Evolutionary conservation across 495 filamentous ascomycete species (phyloP), one percentile per base, ranked within the genome.

Genomic region (Schizothecium vesticola): DNA sequence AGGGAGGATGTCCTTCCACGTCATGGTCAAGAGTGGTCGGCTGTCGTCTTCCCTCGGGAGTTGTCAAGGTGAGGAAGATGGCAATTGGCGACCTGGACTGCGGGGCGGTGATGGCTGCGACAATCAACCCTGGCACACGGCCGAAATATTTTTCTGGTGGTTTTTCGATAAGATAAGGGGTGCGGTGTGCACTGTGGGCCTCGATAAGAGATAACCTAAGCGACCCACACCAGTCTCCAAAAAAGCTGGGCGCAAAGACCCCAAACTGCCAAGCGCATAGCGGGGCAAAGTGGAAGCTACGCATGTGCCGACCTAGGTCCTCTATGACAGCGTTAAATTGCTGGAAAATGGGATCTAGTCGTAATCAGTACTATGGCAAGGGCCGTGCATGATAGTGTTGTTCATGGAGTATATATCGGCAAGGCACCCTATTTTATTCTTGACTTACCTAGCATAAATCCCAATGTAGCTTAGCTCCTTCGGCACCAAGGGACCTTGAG

Each of bases 1-100:
- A 67, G 96, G 94, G 61, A 90, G 86, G 75, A 96, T 96, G 66
- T 84, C 82, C 75, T 86, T 86, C 84, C 84, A 86, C 65, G 84
- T 84, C 76, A 81, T 83, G 74, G 70, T 75, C 69, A 70, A 70
- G 67, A 69, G 68, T 59, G 64, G 63, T 43, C 24, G 63, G 60
- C 59, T 56, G 70, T 59, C 68, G 70, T 26, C 59, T 36, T 61
- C 59, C 57, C 57, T n/a, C 33, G 63, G 61, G 31, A 23, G 67
- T 69, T 64, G 24, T 62, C 28, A 67, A 55, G 55, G 65, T 65
- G 70, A 63, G 61, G 56, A 73, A 21, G 63, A 65, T 51, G 56
- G 36, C 36, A 59, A 58, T 59, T 61, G 25, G 64, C 64, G 57
- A 66, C 29, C 59, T 13, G 56, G 59, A 60, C 64, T 67, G 74